Base-by-base conservation (phyloP, 129 eudicot species). In the Chrysanthemum lavandulifolium region DNA sequence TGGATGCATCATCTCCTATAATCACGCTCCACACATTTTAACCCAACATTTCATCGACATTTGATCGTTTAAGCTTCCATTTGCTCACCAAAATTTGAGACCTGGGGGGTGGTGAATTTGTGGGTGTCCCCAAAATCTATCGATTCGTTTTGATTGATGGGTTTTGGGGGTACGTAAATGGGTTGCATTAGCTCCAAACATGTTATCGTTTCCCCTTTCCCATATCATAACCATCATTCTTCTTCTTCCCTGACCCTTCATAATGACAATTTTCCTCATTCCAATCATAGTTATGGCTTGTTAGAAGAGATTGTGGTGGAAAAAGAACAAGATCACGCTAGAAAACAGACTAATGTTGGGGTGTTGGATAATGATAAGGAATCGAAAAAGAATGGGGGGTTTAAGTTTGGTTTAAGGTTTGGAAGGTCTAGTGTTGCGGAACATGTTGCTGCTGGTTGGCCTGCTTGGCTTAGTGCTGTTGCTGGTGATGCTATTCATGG, bases 401-500 rank as follows among this genome's bases (percentile, higher is more conserved):
- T 75, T 72, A 57, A 75, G 2, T 79, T 83, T 33, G 82, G 81
- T 73, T 8, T 78, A 10, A 78, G 29, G 45, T 57, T 82, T 65
- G 90, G 87, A 71, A 86, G 88, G 71, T 61, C 79, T 5, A 72
- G 69, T 0, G 90, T 84, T 43, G 90, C 73, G 1, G 90, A 84
- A 69, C 89, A 82, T 51, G 81, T 81, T 47, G 95, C 97, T 48
- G 97, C 97, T 3, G 96, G 88, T 13, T 91, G 97, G 97, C 97
- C 97, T 0, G 76, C 86, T 19, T 91, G 97, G 97, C 92, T 91
- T 14, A 77, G 80, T 11, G 88, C 86, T n/a, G 92, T 86, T 29
- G 96, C 97, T 2, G 88, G 92, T n/a, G 97, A 88, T 65, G 96
- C 92, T 73, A 67, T 91, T 48, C 87, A 91, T 51, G 96, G 92